These are phyloP conservation scores for Aegilops tauschii DNA, from an alignment of 176 grass and related monocot species.

Conservation along the genomic window DNA sequence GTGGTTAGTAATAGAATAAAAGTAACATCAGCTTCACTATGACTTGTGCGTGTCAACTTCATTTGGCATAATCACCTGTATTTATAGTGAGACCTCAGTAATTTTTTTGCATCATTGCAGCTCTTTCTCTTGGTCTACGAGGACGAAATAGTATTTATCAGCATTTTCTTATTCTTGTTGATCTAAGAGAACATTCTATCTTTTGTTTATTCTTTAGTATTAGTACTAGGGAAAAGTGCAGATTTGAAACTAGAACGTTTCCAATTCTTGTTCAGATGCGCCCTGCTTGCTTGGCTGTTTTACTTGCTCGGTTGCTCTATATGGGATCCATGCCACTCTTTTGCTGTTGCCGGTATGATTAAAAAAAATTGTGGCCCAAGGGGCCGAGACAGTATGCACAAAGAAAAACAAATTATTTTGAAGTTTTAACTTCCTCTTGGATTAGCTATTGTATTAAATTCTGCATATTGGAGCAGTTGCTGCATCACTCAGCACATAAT, in stretches of 20 bases:
- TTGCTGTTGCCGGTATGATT: neutral
- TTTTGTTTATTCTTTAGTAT: neutral
- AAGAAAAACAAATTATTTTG: neutral
- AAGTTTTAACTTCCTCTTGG: neutral
- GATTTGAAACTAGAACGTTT: neutral
- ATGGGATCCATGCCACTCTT: neutral
- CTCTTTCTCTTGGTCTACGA: neutral
- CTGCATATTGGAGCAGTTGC: neutral
- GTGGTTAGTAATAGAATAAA: too few species aligned
- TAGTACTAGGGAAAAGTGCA: neutral
- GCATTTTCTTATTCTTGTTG: too few species aligned
- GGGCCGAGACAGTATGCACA: neutral
- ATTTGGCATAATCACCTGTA: too few species aligned
- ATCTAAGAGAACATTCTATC: neutral
- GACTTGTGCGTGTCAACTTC: too few species aligned
- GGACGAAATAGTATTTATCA: too few species aligned
- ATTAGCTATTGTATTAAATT: neutral
- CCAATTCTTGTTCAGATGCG: neutral
- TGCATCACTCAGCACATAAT: neutral
- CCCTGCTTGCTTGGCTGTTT: neutral
- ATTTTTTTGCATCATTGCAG: neutral
- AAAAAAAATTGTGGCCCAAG: neutral
- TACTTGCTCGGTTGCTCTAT: neutral
- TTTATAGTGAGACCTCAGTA: too few species aligned
- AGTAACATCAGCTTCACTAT: too few species aligned